These are phyloP conservation scores for Lentinula guzmanii DNA, from an alignment of 768 basidiomycete species.

Conservation along the genomic window DNA sequence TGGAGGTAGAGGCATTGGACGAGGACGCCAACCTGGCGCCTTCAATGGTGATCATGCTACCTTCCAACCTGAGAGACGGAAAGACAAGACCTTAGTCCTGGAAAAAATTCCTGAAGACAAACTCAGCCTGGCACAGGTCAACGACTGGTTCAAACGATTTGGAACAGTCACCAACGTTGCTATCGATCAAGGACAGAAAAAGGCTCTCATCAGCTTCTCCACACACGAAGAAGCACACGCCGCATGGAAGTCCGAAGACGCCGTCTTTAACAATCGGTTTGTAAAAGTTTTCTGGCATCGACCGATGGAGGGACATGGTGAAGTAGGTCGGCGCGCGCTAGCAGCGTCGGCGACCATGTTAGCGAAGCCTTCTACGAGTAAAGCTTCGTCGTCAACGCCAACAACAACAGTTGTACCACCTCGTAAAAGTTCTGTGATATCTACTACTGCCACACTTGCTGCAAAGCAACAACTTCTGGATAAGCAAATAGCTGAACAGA, in stretches of 20 bases:
- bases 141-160: constrained; percentile 87
- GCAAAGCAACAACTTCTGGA: constrained; percentile 73
- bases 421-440: constrained; percentile 31
- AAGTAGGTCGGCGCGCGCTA: constrained; percentile 67
- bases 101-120: constrained; percentile 91
- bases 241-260: constrained; percentile 91
- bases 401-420: constrained; percentile 19
- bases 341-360: constrained; percentile 77
- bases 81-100: constrained; percentile 81
- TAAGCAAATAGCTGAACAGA: constrained; percentile 85
- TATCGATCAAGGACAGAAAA: constrained; percentile 65
- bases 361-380: constrained; percentile 49
- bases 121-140: constrained; percentile 70
- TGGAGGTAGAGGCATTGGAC: constrained; percentile 35
- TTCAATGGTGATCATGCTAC: constrained; percentile 61
- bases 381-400: constrained; percentile 16
- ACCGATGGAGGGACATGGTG: constrained; percentile 88
- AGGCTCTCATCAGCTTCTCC: constrained; percentile 85
- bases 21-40: constrained; percentile 46
- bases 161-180: constrained; percentile 91
- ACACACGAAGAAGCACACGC: constrained; percentile 78
- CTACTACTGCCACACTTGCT: constrained; percentile 48
- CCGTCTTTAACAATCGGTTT: constrained; percentile 92
- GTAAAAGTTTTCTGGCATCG: constrained; percentile 96
- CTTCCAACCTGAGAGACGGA: constrained; percentile 61